Evolutionary conservation across 2,329 filamentous ascomycete species (phyloP).

Genomic region (Pseudogymnoascus sp.): DNA sequence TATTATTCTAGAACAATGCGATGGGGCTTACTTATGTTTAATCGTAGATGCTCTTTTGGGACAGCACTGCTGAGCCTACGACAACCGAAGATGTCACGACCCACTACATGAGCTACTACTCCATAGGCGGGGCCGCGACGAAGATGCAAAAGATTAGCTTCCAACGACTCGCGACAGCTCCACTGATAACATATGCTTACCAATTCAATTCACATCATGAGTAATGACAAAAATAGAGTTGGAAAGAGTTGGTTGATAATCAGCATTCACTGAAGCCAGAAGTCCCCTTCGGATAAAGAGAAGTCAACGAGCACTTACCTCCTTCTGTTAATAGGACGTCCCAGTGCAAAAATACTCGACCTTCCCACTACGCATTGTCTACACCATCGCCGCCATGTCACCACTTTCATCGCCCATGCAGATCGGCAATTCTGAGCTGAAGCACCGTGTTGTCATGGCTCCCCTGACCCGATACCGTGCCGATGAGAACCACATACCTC

Average conservation of each 20-base stretch:
- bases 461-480: constrained; percentile 39
- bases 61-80: not conserved
- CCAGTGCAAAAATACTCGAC: not conserved
- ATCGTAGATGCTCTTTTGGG: constrained; percentile 3
- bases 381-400: constrained; percentile 13
- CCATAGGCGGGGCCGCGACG: not conserved
- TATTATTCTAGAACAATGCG: not conserved
- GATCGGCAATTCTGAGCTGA: constrained; percentile 33
- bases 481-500: constrained; percentile 38
- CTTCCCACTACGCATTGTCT: not conserved
- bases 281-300: not conserved
- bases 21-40: not conserved
- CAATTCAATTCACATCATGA: not conserved
- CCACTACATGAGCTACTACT: not conserved
- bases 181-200: not conserved
- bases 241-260: not conserved
- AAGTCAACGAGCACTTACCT: not conserved
- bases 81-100: not conserved
- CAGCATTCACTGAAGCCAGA: not conserved
- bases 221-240: not conserved
- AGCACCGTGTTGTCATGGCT: constrained; percentile 40
- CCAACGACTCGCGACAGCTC: not conserved
- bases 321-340: not conserved
- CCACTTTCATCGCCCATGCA: constrained; percentile 34
- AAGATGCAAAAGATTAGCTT: not conserved